Evolutionary conservation across 225 moss, liverwort and hornwort genomes (phyloP).

Genomic region (Takakia lepidozioides): DNA sequence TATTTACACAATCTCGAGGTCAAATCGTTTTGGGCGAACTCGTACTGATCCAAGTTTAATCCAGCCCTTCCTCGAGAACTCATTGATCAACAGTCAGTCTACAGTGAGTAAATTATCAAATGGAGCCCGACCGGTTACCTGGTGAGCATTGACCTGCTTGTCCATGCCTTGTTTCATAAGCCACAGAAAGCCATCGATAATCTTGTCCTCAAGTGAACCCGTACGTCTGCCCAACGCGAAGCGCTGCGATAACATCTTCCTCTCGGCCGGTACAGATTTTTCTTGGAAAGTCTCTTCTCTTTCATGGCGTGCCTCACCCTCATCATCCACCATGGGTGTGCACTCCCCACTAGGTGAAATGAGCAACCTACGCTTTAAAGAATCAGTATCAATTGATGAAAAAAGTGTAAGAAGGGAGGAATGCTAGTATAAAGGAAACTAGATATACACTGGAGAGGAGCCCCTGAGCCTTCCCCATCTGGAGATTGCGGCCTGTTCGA

Average conservation of each 20-base stretch:
- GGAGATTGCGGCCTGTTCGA: too few species aligned
- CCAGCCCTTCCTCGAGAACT: too few species aligned
- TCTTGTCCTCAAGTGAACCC: conserved; percentile 20
- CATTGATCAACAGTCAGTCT: neutral
- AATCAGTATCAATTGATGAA: neutral
- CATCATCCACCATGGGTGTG: conserved; percentile 26
- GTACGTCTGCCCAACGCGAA: conserved; percentile 13
- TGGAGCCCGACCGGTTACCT: conserved; percentile 15
- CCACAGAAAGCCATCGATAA: conserved; percentile 26
- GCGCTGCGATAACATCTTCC: conserved; percentile 14
- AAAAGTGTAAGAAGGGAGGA: neutral
- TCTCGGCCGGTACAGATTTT: too few species aligned
- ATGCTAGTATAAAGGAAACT: conserved; percentile 6
- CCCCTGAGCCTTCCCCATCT: too few species aligned
- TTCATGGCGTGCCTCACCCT: conserved; percentile 18
- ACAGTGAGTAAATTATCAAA: neutral
- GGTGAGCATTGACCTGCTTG: conserved; percentile 42
- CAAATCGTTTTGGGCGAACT: too few species aligned
- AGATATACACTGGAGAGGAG: too few species aligned
- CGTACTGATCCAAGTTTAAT: too few species aligned
- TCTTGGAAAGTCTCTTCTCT: conserved; percentile 2
- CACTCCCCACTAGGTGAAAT: conserved; percentile 43
- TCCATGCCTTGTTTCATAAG: conserved; percentile 41
- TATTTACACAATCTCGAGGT: too few species aligned
- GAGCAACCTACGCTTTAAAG: conserved; percentile 21